Percentiles rank a stretch among this genome's conserved stretches.
Evolutionary conservation across 306 rosid genomes (phyloP).

Genomic region (Pachyrhizus erosus): DNA sequence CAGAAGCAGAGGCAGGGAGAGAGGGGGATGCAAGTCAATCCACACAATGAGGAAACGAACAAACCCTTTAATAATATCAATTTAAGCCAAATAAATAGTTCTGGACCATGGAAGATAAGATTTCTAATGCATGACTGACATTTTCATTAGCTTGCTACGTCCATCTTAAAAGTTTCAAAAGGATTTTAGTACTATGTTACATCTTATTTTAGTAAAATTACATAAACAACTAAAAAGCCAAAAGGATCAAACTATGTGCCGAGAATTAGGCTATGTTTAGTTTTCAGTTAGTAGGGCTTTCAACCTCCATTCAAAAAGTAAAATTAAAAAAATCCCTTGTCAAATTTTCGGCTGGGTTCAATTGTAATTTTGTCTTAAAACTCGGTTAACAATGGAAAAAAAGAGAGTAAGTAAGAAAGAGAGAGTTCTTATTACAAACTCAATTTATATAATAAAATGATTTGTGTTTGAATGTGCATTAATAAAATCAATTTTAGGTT

Average conservation of each 20-base stretch:
- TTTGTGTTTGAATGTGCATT: too few species aligned
- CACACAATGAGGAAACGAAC: neutral
- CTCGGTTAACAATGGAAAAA: too few species aligned
- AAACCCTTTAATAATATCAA: neutral
- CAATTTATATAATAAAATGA: too few species aligned
- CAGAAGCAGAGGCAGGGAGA: neutral
- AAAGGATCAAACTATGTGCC: neutral
- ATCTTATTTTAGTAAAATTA: neutral
- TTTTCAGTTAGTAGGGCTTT: neutral
- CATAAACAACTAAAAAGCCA: neutral
- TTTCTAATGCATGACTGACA: neutral
- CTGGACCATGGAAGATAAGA: slow-evolving; percentile 15
- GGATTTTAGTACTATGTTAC: neutral
- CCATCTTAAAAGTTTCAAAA: neutral
- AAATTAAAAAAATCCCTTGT: neutral
- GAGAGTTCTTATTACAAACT: too few species aligned
- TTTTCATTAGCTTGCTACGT: neutral
- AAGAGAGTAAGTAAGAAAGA: too few species aligned
- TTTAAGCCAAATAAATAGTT: slow-evolving; percentile 29
- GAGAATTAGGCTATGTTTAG: neutral
- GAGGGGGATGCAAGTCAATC: neutral
- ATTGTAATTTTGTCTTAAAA: neutral
- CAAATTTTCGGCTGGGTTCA: neutral
- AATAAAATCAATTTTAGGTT: too few species aligned
- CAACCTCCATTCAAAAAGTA: neutral